Base-by-base conservation (phyloP, 139 green algal genomes). In the Micromonas commoda region DNA sequence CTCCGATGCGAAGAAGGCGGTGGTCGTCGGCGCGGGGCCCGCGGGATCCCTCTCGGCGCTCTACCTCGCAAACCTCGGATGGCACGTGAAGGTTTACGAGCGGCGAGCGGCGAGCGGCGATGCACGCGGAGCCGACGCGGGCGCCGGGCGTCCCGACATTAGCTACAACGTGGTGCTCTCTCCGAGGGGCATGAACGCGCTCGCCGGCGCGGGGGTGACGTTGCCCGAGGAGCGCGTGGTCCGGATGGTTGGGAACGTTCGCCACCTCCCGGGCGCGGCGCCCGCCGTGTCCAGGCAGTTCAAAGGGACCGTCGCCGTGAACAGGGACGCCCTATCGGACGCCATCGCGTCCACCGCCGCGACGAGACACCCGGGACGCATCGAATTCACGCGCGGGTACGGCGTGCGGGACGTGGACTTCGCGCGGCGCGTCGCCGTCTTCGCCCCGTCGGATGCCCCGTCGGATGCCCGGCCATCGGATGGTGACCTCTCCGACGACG, bases 161-260 rank as follows among this genome's bases (percentile, higher is more conserved):
- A 73, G 29, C 29, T 73, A 73, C 33, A 73, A 73, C 33, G 33
- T 73, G 16, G 66, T 73, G 19, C 31, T 73, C 29, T 53, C 34
- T 3, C 32, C 23, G 23, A 21, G 66, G 19, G 66, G 66, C 6
- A 9, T 73, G 16, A 33, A 13, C 21, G 66, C 66, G 66, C 5
- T 73, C 32, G 33, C 21, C 19, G 33, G 1, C 2, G 29, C 23
- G 21, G 66, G 66, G 19, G 26, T 68, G 4, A 33, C 31, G 66
- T 13, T 54, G 1, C 29, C n/a, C n/a, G n/a, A n/a, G n/a, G n/a
- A 70, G 63, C 20, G 31, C 28, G 1, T 16, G 6, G 31, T 34
- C 1, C 24, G 20, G 63, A 70, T 70, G 9, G 45, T 23, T 70
- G 28, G 66, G 31, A 53, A 51, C 32, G 66, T 52, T 31, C n/a